phyloP scores from a whole-genome alignment of 768 basidiomycete genomes.

The Tricholoma bakamatsutake region DNA sequence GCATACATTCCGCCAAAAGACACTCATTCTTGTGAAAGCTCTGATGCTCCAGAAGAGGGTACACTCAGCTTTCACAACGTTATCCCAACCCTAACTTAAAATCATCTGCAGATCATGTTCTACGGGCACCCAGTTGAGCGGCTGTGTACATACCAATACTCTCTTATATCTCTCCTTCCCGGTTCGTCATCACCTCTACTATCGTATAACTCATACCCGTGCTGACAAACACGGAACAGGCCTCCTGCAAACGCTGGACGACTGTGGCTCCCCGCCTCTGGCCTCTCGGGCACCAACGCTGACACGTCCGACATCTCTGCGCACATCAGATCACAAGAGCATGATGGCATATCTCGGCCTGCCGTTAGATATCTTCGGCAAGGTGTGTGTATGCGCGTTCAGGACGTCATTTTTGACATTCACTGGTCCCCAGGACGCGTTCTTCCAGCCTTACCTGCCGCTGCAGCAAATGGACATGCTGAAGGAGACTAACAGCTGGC shows the following conservation, averaged over 20 bases:
- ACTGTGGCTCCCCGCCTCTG: constrained; percentile 85
- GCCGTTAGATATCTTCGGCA: constrained; percentile 92
- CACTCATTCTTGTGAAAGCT: constrained; percentile 90
- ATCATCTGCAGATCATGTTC: constrained; percentile 77
- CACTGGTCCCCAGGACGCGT: constrained; percentile 59
- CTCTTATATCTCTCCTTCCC: constrained; percentile 88
- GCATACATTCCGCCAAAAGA: constrained; percentile 88
- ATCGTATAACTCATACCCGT: neutral
- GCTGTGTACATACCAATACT: constrained; percentile 96
- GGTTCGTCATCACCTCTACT: constrained; percentile 39
- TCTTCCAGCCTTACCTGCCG: constrained; percentile 97
- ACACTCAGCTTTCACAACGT: neutral
- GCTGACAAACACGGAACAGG: constrained; percentile 34
- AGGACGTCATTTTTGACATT: neutral
- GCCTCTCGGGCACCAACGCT: constrained; percentile 55
- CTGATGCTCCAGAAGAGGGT: constrained; percentile 92
- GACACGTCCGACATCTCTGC: constrained; percentile 67
- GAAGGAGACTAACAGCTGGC: constrained; percentile 73
- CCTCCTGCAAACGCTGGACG: constrained; percentile 82
- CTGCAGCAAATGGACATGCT: constrained; percentile 91
- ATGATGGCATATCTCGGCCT: constrained; percentile 89
- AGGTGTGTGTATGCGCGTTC: constrained; percentile 36
- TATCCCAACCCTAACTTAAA: neutral
- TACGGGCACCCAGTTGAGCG: constrained; percentile 95
- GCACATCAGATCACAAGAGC: constrained; percentile 86